phyloP scores from a whole-genome alignment of 2,329 filamentous ascomycete genomes.

The Epichloe gansuensis region DNA sequence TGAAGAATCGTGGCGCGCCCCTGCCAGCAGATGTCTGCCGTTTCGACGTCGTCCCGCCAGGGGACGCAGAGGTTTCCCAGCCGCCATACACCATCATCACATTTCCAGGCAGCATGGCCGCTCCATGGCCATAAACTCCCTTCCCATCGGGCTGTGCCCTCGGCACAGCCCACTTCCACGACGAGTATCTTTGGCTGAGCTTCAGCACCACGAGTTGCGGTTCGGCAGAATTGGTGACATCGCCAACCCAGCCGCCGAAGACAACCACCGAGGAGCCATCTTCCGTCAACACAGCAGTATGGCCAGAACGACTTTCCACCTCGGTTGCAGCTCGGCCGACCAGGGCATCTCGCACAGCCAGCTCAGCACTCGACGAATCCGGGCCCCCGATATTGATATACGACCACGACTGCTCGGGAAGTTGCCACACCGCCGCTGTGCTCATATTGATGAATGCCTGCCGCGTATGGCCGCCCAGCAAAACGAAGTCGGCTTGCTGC shows the following conservation, averaged over 20 bases:
- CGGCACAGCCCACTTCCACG: conserved; percentile 62
- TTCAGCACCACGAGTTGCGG: conserved; percentile 72
- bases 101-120: conserved; percentile 51
- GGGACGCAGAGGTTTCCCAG: conserved; percentile 32
- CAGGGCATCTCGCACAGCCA: not conserved
- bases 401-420: conserved; percentile 79
- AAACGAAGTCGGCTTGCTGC: conserved; percentile 65
- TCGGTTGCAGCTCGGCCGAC: not conserved
- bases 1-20: conserved; percentile 34
- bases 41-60: conserved; percentile 15
- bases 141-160: conserved; percentile 30
- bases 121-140: conserved; percentile 52
- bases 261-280: conserved; percentile 71
- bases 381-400: conserved; percentile 56
- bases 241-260: conserved; percentile 86
- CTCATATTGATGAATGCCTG: conserved; percentile 90
- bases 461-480: conserved; percentile 77
- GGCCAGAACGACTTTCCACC: conserved; percentile 76
- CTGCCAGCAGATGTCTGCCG: conserved; percentile 17
- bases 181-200: conserved; percentile 61
- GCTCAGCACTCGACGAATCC: conserved; percentile 3
- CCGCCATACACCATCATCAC: conserved; percentile 58
- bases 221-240: conserved; percentile 59
- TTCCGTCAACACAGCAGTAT: conserved; percentile 69
- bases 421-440: conserved; percentile 71